A percentile compares a stretch with the other conserved stretches of the same genome.
These are phyloP conservation scores for Paecilomyces sp. DNA, from an alignment of 2,329 filamentous ascomycete species.

Conservation along the genomic window DNA sequence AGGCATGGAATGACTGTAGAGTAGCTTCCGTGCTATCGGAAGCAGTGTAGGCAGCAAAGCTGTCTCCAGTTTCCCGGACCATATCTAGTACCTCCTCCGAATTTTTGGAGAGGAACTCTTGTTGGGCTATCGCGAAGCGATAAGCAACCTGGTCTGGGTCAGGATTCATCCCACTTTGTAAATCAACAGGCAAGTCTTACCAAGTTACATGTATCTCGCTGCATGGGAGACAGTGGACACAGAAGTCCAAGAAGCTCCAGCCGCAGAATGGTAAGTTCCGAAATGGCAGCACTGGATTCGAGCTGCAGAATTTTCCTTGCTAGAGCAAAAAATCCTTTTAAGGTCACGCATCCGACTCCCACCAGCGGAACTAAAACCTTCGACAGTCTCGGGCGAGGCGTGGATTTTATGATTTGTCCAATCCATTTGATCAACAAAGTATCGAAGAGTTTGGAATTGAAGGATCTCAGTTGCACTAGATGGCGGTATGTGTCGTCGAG, in stretches of 20 bases:
- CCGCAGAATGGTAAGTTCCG: conserved; percentile 19
- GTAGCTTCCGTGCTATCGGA: not conserved
- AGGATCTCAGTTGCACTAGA: conserved; percentile 36
- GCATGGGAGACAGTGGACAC: not conserved
- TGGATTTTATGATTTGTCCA: conserved; percentile 25
- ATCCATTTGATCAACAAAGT: conserved; percentile 37
- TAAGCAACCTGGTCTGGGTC: conserved; percentile 24
- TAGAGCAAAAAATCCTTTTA: conserved; percentile 32
- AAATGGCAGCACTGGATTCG: conserved; percentile 14
- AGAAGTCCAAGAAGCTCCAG: conserved; percentile 24
- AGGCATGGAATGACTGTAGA: conserved; percentile 12
- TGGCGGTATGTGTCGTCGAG: conserved; percentile 33
- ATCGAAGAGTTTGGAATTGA: conserved; percentile 38
- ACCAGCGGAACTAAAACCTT: conserved; percentile 33
- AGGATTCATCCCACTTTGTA: not conserved
- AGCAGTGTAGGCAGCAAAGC: conserved; percentile 8
- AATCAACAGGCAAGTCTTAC: not conserved
- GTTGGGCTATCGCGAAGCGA: conserved; percentile 31
- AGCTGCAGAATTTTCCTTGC: conserved; percentile 23
- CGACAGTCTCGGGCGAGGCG: conserved; percentile 24
- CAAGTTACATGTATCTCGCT: not conserved
- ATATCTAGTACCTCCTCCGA: conserved; percentile 24
- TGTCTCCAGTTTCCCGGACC: conserved; percentile 23
- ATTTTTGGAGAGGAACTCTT: conserved; percentile 31
- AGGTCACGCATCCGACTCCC: conserved; percentile 38